phyloP scores from a whole-genome alignment of 371 early-diverging fungal genomes.

The Sporodiniella umbellata region DNA sequence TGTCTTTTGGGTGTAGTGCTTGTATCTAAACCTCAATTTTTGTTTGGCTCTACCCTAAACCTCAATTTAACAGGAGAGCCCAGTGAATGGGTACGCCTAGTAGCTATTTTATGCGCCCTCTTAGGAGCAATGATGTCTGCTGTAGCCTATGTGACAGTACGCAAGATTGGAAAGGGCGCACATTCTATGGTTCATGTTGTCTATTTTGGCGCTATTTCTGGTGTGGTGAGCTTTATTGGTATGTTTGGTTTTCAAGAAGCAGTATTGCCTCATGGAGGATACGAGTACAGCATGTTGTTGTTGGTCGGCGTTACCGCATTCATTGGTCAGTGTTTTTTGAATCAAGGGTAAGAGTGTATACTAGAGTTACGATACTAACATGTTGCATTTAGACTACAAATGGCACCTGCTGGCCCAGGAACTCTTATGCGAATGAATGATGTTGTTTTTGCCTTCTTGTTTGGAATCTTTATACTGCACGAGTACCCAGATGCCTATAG shows the following conservation, averaged over 20 bases:
- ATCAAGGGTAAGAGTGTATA: conserved; percentile 48
- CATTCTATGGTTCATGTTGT: conserved; percentile 76
- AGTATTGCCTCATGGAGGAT: conserved; percentile 20
- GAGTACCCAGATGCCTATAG: conserved; percentile 59
- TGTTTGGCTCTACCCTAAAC: too few relatives aligned
- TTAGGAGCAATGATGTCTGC: conserved; percentile 61
- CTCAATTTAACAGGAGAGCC: conserved; percentile 30
- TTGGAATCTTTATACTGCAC: conserved; percentile 66
- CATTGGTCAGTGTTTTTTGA: conserved; percentile 73
- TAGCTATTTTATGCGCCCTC: conserved; percentile 53
- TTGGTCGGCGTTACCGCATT: conserved; percentile 64
- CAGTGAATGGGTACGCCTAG: conserved; percentile 20
- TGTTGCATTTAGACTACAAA: conserved; percentile 48
- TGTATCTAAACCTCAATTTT: conserved; percentile 63
- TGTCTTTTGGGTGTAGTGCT: conserved; percentile 67
- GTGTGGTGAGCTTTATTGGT: conserved; percentile 38
- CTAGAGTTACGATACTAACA: not conserved
- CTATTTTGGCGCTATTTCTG: conserved; percentile 67
- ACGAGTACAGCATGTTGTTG: conserved; percentile 36
- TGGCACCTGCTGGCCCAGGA: conserved; percentile 70
- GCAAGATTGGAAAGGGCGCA: conserved; percentile 61
- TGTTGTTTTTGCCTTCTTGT: conserved; percentile 76
- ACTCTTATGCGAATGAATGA: conserved; percentile 81
- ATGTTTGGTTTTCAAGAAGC: conserved; percentile 34
- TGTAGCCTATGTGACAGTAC: conserved; percentile 69